These are phyloP conservation scores for Eustoma russellianum DNA, from an alignment of 257 asterid genomes.

Conservation along the genomic window DNA sequence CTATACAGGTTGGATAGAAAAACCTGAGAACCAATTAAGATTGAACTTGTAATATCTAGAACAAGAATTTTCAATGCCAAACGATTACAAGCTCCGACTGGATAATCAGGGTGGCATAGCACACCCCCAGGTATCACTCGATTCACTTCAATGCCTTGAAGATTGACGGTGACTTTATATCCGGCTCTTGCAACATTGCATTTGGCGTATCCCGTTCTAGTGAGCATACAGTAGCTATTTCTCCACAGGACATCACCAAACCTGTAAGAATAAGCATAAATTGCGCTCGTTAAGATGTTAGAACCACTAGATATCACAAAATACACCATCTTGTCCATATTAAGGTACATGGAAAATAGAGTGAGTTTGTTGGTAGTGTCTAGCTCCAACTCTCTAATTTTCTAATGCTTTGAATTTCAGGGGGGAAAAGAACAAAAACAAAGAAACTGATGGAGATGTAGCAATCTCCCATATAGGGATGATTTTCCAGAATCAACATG, in stretches of 20 bases:
- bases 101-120: conserved; percentile 86
- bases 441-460: too few relatives aligned
- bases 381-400: too few relatives aligned
- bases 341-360: too few relatives aligned
- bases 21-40: conserved; percentile 89
- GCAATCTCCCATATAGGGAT: conserved; percentile 92
- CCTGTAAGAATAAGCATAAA: conserved; percentile 25
- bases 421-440: too few relatives aligned
- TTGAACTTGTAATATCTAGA: conserved; percentile 56
- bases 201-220: conserved; percentile 58
- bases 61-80: conserved; percentile 75
- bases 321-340: too few relatives aligned
- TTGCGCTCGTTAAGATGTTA: neutral
- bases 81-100: conserved; percentile 59
- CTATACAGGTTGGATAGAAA: neutral
- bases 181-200: conserved; percentile 83
- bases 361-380: too few relatives aligned
- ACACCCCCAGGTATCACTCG: conserved; percentile 73
- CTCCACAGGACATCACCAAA: conserved; percentile 78
- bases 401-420: too few relatives aligned
- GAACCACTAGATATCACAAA: too few relatives aligned
- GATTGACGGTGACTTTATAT: conserved; percentile 64
- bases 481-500: conserved; percentile 99
- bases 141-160: conserved; percentile 69
- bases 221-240: conserved; percentile 53